A percentile compares a stretch with the other conserved stretches of the same genome.
These are phyloP conservation scores for Paradendryphiella salina DNA, from an alignment of 2,329 filamentous ascomycete species.

Conservation along the genomic window DNA sequence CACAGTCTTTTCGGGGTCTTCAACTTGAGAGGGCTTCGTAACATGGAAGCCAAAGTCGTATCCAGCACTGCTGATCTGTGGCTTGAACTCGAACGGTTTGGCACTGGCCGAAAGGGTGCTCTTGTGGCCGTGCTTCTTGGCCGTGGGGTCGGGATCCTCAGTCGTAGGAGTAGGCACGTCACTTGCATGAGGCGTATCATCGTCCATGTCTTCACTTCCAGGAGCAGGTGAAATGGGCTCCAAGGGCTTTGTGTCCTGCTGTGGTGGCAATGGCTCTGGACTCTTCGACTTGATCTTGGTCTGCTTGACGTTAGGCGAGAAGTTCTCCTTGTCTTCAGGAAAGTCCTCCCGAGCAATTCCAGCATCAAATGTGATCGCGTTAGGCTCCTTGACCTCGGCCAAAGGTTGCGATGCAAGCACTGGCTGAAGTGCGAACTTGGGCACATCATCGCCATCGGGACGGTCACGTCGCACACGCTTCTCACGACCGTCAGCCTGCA, in stretches of 20 bases:
- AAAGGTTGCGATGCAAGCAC: constrained; percentile 46
- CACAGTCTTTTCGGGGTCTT: constrained; percentile 29
- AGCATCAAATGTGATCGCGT: constrained; percentile 27
- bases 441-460: constrained; percentile 71
- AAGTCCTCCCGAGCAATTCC: constrained; percentile 28
- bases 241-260: constrained; percentile 11
- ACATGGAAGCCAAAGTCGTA: constrained; percentile 48
- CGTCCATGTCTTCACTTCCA: constrained; percentile 17
- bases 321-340: constrained; percentile 45
- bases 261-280: constrained; percentile 28
- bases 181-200: constrained; percentile 36
- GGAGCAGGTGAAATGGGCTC: constrained; percentile 16
- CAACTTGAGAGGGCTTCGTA: constrained; percentile 43
- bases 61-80: constrained; percentile 33
- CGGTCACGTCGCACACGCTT: constrained; percentile 73
- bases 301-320: constrained; percentile 34
- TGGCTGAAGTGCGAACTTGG: constrained; percentile 65
- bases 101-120: constrained; percentile 71
- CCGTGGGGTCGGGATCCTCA: constrained; percentile 29
- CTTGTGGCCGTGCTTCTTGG: constrained; percentile 39
- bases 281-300: constrained; percentile 32
- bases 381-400: constrained; percentile 32
- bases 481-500: constrained; percentile 67
- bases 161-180: constrained; percentile 37
- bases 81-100: constrained; percentile 64